Conservation (phyloP, 768 basidiomycete species). For the Pisolithus sp. region DNA sequence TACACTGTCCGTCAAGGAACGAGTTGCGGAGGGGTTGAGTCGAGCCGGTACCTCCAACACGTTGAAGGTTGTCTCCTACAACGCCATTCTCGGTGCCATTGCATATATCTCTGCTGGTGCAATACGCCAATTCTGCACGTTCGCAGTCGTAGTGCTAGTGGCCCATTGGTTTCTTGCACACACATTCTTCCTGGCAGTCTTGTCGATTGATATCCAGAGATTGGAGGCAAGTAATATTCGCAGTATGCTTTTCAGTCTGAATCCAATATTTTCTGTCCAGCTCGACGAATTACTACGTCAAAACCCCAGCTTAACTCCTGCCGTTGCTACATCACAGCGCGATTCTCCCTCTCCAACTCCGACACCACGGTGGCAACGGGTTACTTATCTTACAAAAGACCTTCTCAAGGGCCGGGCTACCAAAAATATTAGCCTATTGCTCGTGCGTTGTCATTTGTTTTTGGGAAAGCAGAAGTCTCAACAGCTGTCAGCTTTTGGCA, state of each 20-base stretch:
- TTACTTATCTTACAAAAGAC: slow-evolving; percentile 27
- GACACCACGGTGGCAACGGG: slow-evolving; percentile 28
- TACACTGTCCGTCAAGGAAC: slow-evolving; percentile 82
- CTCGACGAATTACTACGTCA: slow-evolving; percentile 82
- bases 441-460: slow-evolving; percentile 40
- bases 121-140: slow-evolving; percentile 87
- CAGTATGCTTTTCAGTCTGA: not conserved
- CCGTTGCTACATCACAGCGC: slow-evolving; percentile 23
- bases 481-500: slow-evolving; percentile 54
- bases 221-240: slow-evolving; percentile 55
- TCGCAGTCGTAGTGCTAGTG: slow-evolving; percentile 89
- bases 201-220: slow-evolving; percentile 94
- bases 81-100: slow-evolving; percentile 69
- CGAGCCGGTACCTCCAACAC: slow-evolving; percentile 88
- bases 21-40: slow-evolving; percentile 87
- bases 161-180: slow-evolving; percentile 98
- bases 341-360: slow-evolving; percentile 17
- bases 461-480: slow-evolving; percentile 1
- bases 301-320: slow-evolving; percentile 50
- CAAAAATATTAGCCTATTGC: slow-evolving; percentile 74
- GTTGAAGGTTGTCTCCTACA: slow-evolving; percentile 85
- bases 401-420: slow-evolving; percentile 60
- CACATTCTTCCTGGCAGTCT: slow-evolving; percentile 90
- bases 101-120: slow-evolving; percentile 71
- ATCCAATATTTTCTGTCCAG: slow-evolving; percentile 30